Percentiles rank a stretch among this genome's conserved stretches.
Conservation (phyloP, 441 rosid species). For the Macaranga tanarius region DNA sequence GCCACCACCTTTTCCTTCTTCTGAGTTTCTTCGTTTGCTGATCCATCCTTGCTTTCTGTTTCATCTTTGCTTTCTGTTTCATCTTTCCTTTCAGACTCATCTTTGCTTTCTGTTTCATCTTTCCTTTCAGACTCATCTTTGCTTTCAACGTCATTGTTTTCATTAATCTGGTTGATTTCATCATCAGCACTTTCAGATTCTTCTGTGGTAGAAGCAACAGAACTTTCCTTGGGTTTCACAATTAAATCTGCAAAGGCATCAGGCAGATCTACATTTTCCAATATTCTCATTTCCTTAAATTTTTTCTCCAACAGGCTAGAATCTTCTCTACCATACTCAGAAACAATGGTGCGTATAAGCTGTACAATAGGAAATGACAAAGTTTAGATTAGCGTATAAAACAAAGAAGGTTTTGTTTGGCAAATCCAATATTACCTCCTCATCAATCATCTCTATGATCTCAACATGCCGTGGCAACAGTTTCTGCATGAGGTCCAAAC, state of each 20-base stretch:
- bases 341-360: conserved; percentile 68
- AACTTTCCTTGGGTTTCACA: conserved; percentile 46
- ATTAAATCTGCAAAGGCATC: conserved; percentile 60
- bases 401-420: conserved; percentile 11
- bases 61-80: conserved; percentile 25
- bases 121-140: conserved; percentile 4
- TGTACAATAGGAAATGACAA: conserved; percentile 34
- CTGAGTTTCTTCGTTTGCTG: conserved; percentile 12
- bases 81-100: conserved; percentile 5
- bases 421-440: conserved; percentile 59
- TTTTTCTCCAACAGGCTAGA: conserved; percentile 55
- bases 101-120: conserved; percentile 25
- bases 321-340: conserved; percentile 67
- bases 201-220: conserved; percentile 33
- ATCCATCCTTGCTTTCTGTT: conserved; percentile 16
- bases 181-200: conserved; percentile 35
- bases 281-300: conserved; percentile 82
- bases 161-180: conserved; percentile 25
- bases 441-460: conserved; percentile 89
- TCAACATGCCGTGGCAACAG: conserved; percentile 87
- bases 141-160: conserved; percentile 15
- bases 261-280: conserved; percentile 89
- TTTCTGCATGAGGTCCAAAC: conserved; percentile 83
- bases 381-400: conserved; percentile 16
- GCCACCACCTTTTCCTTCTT: conserved; percentile 36